phyloP scores from a whole-genome alignment of 495 filamentous ascomycete genomes.

The Hypoxylon fragiforme region DNA sequence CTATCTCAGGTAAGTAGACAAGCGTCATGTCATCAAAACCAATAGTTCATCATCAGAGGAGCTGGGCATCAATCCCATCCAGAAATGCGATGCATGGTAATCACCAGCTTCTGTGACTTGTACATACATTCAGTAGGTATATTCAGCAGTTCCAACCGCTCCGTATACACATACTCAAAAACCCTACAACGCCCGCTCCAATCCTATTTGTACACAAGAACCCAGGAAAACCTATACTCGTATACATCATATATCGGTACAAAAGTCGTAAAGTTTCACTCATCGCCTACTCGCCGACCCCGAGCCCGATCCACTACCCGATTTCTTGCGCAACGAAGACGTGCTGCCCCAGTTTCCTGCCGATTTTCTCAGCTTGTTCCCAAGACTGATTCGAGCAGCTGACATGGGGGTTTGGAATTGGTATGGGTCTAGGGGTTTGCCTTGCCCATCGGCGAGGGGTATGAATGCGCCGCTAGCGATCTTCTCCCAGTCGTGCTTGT shows the following conservation, averaged over 20 bases:
- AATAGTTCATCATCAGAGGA: no score
- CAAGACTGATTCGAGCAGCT: constrained; percentile 49
- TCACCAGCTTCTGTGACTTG: no score
- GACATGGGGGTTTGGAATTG: constrained; percentile 43
- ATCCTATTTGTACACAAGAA: no score
- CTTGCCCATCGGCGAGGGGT: constrained; percentile 28
- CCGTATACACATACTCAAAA: no score
- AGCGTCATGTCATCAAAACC: no score
- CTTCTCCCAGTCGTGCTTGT: constrained; percentile 43
- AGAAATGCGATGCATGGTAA: no score
- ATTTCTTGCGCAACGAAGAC: constrained; percentile 27
- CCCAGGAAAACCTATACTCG: no score
- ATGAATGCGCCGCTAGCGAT: constrained; percentile 30
- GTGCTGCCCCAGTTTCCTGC: constrained; percentile 40
- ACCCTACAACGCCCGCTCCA: no score
- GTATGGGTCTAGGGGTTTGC: constrained; percentile 17
- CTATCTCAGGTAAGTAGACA: no score
- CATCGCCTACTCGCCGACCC: constrained; percentile 10
- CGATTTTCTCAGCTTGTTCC: constrained; percentile 48
- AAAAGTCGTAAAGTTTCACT: background rate
- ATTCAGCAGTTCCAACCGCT: no score
- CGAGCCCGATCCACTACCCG: constrained; percentile 1
- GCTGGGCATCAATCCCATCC: no score
- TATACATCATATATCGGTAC: background rate
- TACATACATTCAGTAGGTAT: no score